Evolutionary conservation across 2,329 filamentous ascomycete genomes (phyloP), one percentile per base, ranked within the genome.

Genomic region (Fusarium albosuccineum): DNA sequence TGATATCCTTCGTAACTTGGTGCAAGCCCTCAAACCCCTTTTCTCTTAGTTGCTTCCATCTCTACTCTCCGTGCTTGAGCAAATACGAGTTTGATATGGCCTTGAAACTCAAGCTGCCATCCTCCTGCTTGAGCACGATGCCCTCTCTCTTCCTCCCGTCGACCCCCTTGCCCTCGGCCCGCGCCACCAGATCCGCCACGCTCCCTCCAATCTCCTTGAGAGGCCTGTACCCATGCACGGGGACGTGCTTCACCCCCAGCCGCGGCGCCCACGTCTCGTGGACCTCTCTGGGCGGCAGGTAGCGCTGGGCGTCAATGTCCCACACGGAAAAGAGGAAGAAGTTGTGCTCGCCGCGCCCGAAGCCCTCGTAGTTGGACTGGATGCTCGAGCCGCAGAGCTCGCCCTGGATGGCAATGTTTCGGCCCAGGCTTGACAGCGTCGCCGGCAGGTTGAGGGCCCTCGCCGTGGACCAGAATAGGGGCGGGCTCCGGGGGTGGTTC

Each of bases 271-370:
- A 75, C 8, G 16, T 58, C 42, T 70, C 55, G 22, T 78, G 70
- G 9, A 76, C 75, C 11, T 65, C 60, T 4, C 62, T 57, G 3
- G 77, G 77, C 2, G 68, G 10, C 42, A 77, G 56, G 44, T 77
- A 73, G 17, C 57, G 60, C 39, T 73, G 68, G 30, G 57, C 44
- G 30, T 75, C 73, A 8, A 80, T 71, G 54, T 80, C 76, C 57
- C 71, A 74, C 10, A 79, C 62, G 6, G 72, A 58, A 42, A 74
- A 81, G 14, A 80, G 70, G 51, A 76, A 77, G 53, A 80, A 78
- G 7, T 73, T 73, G 61, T 75, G 72, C 9, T 54, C 14, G 9
- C 62, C 69, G 2, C 30, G 34, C 4, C 50, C 9, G 49, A 73
- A 70, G 13, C 70, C 70, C 41, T 73, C 70, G 33, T 67, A 72